Conservation (phyloP, 2,329 filamentous ascomycete genomes). For the Botrytis fabae region DNA sequence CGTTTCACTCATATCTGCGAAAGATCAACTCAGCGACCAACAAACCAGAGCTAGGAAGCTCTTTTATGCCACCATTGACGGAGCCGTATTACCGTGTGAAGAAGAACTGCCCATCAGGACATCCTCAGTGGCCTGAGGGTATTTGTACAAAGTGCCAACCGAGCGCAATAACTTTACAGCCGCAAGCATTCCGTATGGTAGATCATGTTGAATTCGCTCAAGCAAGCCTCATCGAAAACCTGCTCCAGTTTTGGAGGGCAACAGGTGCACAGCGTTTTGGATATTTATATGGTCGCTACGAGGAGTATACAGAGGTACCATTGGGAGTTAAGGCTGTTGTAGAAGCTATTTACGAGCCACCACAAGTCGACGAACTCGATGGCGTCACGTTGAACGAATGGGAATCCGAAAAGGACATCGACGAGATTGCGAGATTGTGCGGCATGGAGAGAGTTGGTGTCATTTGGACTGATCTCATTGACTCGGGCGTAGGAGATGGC, state of each 20-base stretch:
- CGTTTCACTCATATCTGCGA: conserved; percentile 89
- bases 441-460: conserved; percentile 87
- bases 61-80: conserved; percentile 91
- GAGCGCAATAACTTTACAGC: conserved; percentile 91
- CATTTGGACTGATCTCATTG: conserved; percentile 90
- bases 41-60: conserved; percentile 88
- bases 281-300: conserved; percentile 87
- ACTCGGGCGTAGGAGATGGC: conserved; percentile 78
- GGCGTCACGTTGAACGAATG: conserved; percentile 83
- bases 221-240: conserved; percentile 79
- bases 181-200: conserved; percentile 92
- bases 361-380: conserved; percentile 84
- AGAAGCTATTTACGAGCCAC: conserved; percentile 95
- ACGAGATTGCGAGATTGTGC: conserved; percentile 77
- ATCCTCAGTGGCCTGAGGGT: conserved; percentile 90
- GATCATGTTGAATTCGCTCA: conserved; percentile 97
- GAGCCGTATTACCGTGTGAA: conserved; percentile 92
- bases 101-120: conserved; percentile 86
- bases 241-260: conserved; percentile 88
- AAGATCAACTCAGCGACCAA: conserved; percentile 97
- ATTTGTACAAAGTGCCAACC: conserved; percentile 99
- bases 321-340: conserved; percentile 94
- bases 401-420: conserved; percentile 79
- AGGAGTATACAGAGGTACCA: conserved; percentile 89
- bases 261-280: conserved; percentile 83